Percentiles rank a stretch among this genome's conserved stretches.
phyloP scores from a whole-genome alignment of 352 stramenopile genomes.

The Phytophthora tentaculata region DNA sequence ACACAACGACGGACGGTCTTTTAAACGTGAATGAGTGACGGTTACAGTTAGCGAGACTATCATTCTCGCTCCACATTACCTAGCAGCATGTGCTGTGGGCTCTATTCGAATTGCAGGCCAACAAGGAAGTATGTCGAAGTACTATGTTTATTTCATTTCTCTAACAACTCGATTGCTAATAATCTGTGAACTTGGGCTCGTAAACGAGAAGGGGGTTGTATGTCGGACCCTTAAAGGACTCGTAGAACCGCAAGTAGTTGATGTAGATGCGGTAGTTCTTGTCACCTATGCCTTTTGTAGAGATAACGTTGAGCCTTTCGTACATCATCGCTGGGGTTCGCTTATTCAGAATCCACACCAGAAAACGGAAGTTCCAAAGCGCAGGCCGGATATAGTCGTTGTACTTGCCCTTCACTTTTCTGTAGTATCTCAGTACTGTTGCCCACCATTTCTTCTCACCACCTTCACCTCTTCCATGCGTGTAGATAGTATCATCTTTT shows the following conservation, averaged over 20 bases:
- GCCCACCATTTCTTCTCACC: not conserved
- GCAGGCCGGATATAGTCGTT: not conserved
- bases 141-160: no score
- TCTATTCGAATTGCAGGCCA: no score
- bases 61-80: no score
- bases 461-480: not conserved
- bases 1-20: no score
- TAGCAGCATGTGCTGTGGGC: no score
- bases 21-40: no score
- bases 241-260: conserved; percentile 24
- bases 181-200: conserved; percentile 10
- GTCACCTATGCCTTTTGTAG: not conserved
- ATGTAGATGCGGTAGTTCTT: not conserved
- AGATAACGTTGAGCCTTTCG: not conserved
- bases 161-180: no score
- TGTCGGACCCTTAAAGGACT: conserved; percentile 14
- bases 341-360: conserved; percentile 21
- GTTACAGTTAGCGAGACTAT: no score
- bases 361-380: conserved; percentile 14
- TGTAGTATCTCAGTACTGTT: conserved; percentile 4
- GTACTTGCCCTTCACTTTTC: not conserved
- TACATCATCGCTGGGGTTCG: conserved; percentile 11
- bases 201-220: conserved; percentile 9
- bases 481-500: conserved; percentile 10
- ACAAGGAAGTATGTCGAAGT: no score